phyloP scores from a whole-genome alignment of 1,284 basidiomycete species.

The Cutaneotrichosporon sp. region DNA sequence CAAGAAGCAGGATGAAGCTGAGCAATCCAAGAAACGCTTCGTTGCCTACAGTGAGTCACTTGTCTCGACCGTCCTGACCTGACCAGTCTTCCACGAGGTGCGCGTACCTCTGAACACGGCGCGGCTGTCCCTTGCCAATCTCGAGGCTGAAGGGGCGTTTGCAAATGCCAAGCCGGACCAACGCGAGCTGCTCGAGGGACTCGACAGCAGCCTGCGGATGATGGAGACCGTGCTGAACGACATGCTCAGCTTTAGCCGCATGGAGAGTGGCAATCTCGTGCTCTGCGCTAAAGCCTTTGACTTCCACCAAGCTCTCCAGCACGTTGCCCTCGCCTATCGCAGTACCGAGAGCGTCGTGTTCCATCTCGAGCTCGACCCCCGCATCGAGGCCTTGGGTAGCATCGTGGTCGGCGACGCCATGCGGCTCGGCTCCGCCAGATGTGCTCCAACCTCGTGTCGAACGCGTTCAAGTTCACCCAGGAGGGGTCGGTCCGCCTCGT shows the following conservation, averaged over 20 bases:
- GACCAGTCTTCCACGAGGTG: conserved; percentile 60
- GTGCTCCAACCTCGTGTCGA: conserved; percentile 57
- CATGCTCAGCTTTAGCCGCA: conserved; percentile 61
- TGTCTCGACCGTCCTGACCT: not conserved
- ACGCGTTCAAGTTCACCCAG: conserved; percentile 68
- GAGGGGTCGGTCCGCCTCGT: conserved; percentile 57
- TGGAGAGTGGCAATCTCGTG: conserved; percentile 53
- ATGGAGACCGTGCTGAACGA: conserved; percentile 76
- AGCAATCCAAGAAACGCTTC: conserved; percentile 73
- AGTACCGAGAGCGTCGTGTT: conserved; percentile 74
- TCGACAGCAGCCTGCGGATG: conserved; percentile 80
- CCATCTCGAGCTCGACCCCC: conserved; percentile 67
- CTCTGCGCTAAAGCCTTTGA: conserved; percentile 65
- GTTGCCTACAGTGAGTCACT: conserved; percentile 63
- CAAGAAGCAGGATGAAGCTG: conserved; percentile 74
- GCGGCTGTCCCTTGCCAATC: conserved; percentile 82
- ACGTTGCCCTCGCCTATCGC: conserved; percentile 72
- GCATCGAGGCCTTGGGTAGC: conserved; percentile 66
- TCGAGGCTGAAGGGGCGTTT: conserved; percentile 64
- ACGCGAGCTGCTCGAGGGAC: conserved; percentile 51
- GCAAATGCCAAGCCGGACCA: conserved; percentile 39
- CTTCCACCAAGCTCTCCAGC: conserved; percentile 79
- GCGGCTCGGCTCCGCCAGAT: conserved; percentile 76
- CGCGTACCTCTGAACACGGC: conserved; percentile 90
- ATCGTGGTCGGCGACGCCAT: conserved; percentile 60